Conservation (phyloP, 352 stramenopile species). For the Pythium coloratum region DNA sequence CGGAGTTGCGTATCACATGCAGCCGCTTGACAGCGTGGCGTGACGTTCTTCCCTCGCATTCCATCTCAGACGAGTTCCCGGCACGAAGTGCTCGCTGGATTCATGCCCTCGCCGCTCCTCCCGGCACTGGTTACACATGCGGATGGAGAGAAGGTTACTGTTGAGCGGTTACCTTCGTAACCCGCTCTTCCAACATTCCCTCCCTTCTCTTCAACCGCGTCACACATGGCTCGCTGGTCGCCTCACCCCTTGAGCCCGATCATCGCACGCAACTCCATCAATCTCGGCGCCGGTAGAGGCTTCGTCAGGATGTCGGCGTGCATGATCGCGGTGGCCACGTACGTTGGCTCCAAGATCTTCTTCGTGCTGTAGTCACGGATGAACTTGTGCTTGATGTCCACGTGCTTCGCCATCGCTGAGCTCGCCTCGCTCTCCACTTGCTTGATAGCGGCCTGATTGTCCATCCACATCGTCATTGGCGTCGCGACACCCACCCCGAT, state of each 20-base stretch:
- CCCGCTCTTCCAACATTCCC: not conserved
- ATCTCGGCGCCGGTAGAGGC: slow-evolving; percentile 7
- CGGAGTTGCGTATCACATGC: too few relatives aligned
- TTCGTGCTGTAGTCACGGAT: slow-evolving; percentile 8
- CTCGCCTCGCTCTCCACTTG: slow-evolving; percentile 17
- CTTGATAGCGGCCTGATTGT: slow-evolving; percentile 18
- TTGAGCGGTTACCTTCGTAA: not conserved
- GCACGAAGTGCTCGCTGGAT: too few relatives aligned
- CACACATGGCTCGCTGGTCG: too few relatives aligned
- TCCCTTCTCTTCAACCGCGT: not conserved
- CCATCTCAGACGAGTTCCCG: too few relatives aligned
- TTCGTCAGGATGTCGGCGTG: slow-evolving; percentile 19
- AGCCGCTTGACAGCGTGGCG: too few relatives aligned
- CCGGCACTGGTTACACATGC: too few relatives aligned
- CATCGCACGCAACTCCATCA: slow-evolving; percentile 1
- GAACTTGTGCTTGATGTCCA: slow-evolving; percentile 19
- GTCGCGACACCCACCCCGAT: slow-evolving; percentile 1
- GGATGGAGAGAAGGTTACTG: too few relatives aligned
- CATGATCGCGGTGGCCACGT: slow-evolving; percentile 14
- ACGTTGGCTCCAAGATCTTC: slow-evolving; percentile 3
- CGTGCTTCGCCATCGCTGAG: slow-evolving; percentile 13
- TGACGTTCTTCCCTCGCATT: too few relatives aligned
- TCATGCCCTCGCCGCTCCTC: too few relatives aligned
- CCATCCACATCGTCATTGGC: slow-evolving; percentile 13
- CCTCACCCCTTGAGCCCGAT: slow-evolving; percentile 1